Evolutionary conservation across 2,329 filamentous ascomycete species (phyloP).

Genomic region (Trichoderma koningiopsis): DNA sequence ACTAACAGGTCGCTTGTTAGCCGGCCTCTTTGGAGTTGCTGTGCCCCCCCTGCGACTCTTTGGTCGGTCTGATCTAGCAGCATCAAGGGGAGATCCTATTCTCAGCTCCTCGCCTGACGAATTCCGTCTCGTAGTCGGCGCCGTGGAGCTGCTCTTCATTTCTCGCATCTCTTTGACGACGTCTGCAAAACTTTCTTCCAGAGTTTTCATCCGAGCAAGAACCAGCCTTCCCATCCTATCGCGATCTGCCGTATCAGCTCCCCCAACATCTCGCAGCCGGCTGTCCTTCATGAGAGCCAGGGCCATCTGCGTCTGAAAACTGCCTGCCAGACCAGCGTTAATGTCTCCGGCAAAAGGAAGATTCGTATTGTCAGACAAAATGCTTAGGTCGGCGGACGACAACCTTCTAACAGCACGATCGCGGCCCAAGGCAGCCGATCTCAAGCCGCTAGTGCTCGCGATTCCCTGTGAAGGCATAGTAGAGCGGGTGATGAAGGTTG

Average conservation of each 20-base stretch:
- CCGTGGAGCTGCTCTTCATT: slow-evolving; percentile 52
- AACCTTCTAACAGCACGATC: slow-evolving; percentile 46
- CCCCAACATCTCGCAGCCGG: slow-evolving; percentile 52
- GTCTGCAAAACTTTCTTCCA: slow-evolving; percentile 88
- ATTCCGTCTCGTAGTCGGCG: slow-evolving; percentile 53
- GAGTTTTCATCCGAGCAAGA: slow-evolving; percentile 85
- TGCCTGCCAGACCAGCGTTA: slow-evolving; percentile 67
- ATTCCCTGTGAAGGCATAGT: slow-evolving; percentile 48
- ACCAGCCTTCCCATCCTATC: slow-evolving; percentile 80
- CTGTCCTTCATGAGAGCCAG: slow-evolving; percentile 64
- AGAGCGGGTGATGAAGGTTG: slow-evolving; percentile 58
- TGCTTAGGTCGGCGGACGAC: slow-evolving; percentile 71
- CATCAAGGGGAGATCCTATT: slow-evolving; percentile 37
- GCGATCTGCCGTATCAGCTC: slow-evolving; percentile 47
- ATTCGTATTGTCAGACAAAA: slow-evolving; percentile 70
- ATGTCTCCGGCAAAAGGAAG: slow-evolving; percentile 58
- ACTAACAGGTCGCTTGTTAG: slow-evolving; percentile 41
- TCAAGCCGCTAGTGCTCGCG: slow-evolving; percentile 40
- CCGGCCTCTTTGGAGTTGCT: slow-evolving; percentile 34
- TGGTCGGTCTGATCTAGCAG: slow-evolving; percentile 38
- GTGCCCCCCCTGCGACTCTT: slow-evolving; percentile 36
- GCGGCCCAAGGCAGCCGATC: slow-evolving; percentile 53
- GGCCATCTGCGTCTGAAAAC: slow-evolving; percentile 80
- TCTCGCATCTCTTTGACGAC: slow-evolving; percentile 80
- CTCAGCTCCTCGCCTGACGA: slow-evolving; percentile 50